Percentiles rank a stretch among this genome's conserved stretches.
These are phyloP conservation scores for Diutina scorzettiae DNA, from an alignment of 1,139 yeast genomes.

Conservation along the genomic window DNA sequence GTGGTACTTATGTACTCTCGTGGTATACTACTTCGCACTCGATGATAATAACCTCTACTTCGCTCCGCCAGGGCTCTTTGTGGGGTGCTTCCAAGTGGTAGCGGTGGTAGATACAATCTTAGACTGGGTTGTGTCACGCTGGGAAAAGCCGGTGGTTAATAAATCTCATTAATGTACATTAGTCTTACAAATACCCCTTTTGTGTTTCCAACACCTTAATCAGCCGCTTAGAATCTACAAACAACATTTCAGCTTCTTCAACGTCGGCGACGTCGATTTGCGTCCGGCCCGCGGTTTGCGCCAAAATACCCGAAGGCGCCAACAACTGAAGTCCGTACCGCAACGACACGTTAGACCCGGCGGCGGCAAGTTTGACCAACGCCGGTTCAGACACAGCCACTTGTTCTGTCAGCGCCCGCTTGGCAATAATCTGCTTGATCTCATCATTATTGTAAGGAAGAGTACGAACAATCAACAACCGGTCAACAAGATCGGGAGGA, in stretches of 20 bases:
- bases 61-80: not conserved
- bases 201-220: conserved; percentile 58
- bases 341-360: conserved; percentile 66
- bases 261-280: conserved; percentile 64
- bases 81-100: not conserved
- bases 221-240: conserved; percentile 83
- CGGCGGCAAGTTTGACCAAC: conserved; percentile 54
- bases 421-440: conserved; percentile 66
- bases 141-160: not conserved
- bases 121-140: not conserved
- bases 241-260: conserved; percentile 76
- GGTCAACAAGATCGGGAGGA: conserved; percentile 88
- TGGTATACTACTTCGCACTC: not conserved
- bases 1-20: not conserved
- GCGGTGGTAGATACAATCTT: not conserved
- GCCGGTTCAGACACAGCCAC: conserved; percentile 56
- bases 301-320: conserved; percentile 81
- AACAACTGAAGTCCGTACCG: conserved; percentile 86
- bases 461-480: conserved; percentile 84
- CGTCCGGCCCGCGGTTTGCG: conserved; percentile 58
- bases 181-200: conserved; percentile 37
- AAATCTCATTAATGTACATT: not conserved
- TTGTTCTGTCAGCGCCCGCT: conserved; percentile 69
- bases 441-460: conserved; percentile 78
- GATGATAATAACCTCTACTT: not conserved